phyloP scores from a whole-genome alignment of 208 protist genomes.

The Trypanosoma conorhini region DNA sequence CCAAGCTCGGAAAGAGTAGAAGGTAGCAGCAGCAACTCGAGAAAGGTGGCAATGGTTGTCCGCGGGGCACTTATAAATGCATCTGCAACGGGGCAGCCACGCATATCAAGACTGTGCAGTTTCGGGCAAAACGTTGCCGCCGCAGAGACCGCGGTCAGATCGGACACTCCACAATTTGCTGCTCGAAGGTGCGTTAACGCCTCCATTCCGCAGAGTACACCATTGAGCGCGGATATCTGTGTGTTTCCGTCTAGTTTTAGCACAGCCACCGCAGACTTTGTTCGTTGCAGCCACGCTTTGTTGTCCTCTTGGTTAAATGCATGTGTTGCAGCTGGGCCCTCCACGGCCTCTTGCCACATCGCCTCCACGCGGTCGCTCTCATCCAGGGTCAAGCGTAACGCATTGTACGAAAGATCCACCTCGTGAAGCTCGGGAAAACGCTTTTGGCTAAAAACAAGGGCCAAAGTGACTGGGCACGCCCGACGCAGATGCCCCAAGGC shows the following conservation, averaged over 20 bases:
- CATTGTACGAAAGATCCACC: constrained; percentile 70
- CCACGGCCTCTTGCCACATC: constrained; percentile 27
- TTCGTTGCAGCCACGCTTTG: constrained; percentile 3
- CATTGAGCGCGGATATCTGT: constrained; percentile 43
- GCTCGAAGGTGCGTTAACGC: constrained; percentile 22
- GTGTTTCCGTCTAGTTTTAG: constrained; percentile 54
- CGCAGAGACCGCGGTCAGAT: constrained; percentile 21
- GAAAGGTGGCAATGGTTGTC: constrained; percentile 13
- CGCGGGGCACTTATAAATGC: constrained; percentile 19
- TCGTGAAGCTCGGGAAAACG: constrained; percentile 39
- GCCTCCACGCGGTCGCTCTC: constrained; percentile 63
- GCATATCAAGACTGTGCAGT: constrained; percentile 19
- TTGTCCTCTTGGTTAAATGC: background rate
- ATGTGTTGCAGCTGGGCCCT: background rate
- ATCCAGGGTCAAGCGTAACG: constrained; percentile 39
- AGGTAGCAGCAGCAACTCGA: constrained; percentile 27
- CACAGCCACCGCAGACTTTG: constrained; percentile 16
- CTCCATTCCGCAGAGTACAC: constrained; percentile 44
- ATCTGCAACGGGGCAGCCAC: constrained; percentile 14
- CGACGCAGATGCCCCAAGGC: constrained; percentile 36
- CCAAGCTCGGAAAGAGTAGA: background rate
- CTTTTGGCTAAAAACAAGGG: constrained; percentile 57
- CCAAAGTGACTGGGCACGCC: constrained; percentile 47
- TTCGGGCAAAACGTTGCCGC: constrained; percentile 29
- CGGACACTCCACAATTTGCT: constrained; percentile 7